Evolutionary conservation across 176 grass and related monocot species (phyloP), one percentile per base, ranked within the genome.

Genomic region (Poa pratensis): DNA sequence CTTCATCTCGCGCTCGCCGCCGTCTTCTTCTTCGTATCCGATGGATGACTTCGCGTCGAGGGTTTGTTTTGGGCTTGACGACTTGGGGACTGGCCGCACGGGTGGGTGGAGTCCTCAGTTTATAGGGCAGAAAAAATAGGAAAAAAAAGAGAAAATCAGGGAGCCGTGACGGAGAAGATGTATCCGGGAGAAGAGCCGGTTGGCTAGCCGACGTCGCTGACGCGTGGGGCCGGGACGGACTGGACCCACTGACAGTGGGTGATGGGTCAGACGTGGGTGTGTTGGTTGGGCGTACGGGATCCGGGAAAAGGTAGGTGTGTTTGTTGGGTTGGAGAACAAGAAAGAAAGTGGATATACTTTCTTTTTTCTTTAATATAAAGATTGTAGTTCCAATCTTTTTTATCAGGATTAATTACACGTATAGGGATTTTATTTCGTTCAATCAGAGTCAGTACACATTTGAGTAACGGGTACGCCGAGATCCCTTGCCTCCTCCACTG

Each of bases 1-100:
- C 94, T 94, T 97, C 94, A 94, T 97, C 83, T 82, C 85, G 79
- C 19, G 50, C 5, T 13, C 86, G 32, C 15, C 18, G 28, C 15
- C 40, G 19, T 68, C 30, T 28, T 0, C 8, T 30, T 63, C 22
- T 62, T 61, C 18, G 35, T 69, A 69, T 68, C 54, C 40, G 22
- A 80, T 52, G 22, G 22, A 80, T 52, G 22, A 8, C 75, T 88
- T 10, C 15, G 58, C 57, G 69, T 69, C 67, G 86, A 91, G 77
- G 82, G 66, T 86, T 86, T 55, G 66, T 86, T 86, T 55, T 55
- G 26, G 77, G 69, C 67, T 49, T 67, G 74, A 81, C 57, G 7
- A 43, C 7, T 43, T 73, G 3, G 46, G 20, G 80, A 58, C 68
- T 84, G 39, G 8, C 6, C 39, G 39, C 6, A 6, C 30, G 30